Base-by-base conservation (phyloP, 2,329 filamentous ascomycete genomes). In the Penicillium griseofulvum region DNA sequence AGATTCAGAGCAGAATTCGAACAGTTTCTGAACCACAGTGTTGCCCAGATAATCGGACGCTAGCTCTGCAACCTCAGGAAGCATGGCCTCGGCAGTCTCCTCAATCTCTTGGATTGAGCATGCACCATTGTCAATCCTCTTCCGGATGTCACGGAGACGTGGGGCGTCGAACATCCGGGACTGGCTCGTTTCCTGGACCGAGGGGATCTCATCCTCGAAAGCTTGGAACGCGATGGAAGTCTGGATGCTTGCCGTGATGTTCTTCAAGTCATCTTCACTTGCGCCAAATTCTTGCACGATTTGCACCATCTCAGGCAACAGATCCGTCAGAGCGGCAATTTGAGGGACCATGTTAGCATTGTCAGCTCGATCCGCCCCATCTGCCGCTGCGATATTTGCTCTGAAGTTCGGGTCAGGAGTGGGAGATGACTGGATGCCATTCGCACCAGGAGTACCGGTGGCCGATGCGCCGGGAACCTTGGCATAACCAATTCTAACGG, bases 21-120 rank as follows among this genome's bases (percentile, higher is more conserved):
- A 99, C 43, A 99, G 80, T 76, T 99, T 99, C 77, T 99, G 94
- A 17, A 99, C 93, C n/a, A 99, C 94, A 0, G 94, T 99, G 77
- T 99, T 99, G 65, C 94, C 94, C 31, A 99, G 83, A 68, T 99
- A 99, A 74, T 99, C 94, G 0, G 93, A 96, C 2, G 94, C 84
- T 24, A 99, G 81, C 74, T 99, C 94, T 4, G 92, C 91, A 70
- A 99, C 94, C 73, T 99, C 94, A 10, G 93, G 91, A 16, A 99
- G 83, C 94, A 99, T 99, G 59, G 90, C 90, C 58, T 90, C 81
- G 38, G 94, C 94, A 60, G 94, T 95, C 61, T 87, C 88, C 74
- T 99, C 94, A 64, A 97, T 95, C 73, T 99, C 94, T 17, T 87
- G 81, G 57, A 89, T 84, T 1, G 89, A 88, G 72, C 93, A 87